Conservation (phyloP, 2,329 filamentous ascomycete species). For the Fusarium aywerte region DNA sequence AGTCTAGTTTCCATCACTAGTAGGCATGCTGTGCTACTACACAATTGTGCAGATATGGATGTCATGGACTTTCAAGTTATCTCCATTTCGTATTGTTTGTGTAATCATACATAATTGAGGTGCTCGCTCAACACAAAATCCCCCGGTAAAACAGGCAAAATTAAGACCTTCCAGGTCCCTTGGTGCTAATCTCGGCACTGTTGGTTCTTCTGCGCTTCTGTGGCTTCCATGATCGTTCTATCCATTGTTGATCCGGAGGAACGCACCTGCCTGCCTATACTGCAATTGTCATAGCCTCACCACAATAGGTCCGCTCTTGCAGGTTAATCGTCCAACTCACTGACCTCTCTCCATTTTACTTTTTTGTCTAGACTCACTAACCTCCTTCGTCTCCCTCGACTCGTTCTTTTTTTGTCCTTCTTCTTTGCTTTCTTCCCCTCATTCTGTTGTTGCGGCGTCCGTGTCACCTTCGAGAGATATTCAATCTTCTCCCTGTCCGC, state of each 20-base stretch:
- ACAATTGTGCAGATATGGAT: slow-evolving; percentile 4
- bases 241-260: slow-evolving; percentile 20
- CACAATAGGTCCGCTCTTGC: slow-evolving; percentile 1
- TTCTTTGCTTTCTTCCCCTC: neutral
- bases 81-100: neutral
- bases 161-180: neutral
- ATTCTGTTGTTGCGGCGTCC: neutral
- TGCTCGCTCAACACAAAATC: neutral
- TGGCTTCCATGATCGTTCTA: slow-evolving; percentile 28
- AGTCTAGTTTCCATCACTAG: neutral
- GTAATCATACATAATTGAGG: neutral
- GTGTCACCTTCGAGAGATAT: neutral
- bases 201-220: slow-evolving; percentile 16
- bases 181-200: slow-evolving; percentile 24
- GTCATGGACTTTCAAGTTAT: slow-evolving; percentile 7
- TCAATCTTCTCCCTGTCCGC: slow-evolving; percentile 7
- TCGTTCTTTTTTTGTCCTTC: neutral
- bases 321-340: neutral
- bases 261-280: slow-evolving; percentile 11
- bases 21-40: slow-evolving; percentile 1
- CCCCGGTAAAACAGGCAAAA: neutral
- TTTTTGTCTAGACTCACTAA: neutral
- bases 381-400: slow-evolving; percentile 8
- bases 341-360: slow-evolving; percentile 12
- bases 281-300: slow-evolving; percentile 26